Conservation (phyloP, 2,329 filamentous ascomycete genomes). For the Microdochium paspali region DNA sequence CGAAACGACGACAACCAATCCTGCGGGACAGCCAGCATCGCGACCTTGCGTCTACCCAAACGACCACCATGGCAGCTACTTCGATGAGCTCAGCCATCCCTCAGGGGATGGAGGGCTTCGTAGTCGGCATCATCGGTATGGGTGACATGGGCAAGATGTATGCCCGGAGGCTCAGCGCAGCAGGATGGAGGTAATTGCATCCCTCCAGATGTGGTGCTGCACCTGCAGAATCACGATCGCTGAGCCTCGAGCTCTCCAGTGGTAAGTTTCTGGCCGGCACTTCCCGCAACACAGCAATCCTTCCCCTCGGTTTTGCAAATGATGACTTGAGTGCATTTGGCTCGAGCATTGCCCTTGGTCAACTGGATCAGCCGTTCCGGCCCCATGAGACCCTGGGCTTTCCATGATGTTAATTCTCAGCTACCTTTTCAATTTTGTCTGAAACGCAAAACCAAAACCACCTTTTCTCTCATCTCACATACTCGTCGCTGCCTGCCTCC, state of each 20-base stretch:
- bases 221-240: not conserved
- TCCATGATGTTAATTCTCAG: slow-evolving; percentile 99
- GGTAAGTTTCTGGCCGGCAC: slow-evolving; percentile 23
- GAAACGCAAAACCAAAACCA: slow-evolving; percentile 37
- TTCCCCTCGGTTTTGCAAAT: slow-evolving; percentile 35
- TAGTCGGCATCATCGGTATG: slow-evolving; percentile 95
- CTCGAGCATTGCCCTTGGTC: slow-evolving; percentile 81
- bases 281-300: not conserved
- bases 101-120: slow-evolving; percentile 54
- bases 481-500: not conserved
- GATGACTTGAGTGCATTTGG: slow-evolving; percentile 99
- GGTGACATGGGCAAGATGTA: slow-evolving; percentile 99
- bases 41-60: not conserved
- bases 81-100: slow-evolving; percentile 17
- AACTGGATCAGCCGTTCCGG: slow-evolving; percentile 68
- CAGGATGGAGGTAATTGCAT: slow-evolving; percentile 84
- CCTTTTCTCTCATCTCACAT: slow-evolving; percentile 9
- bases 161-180: slow-evolving; percentile 74
- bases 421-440: slow-evolving; percentile 93
- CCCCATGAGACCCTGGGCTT: slow-evolving; percentile 49
- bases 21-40: no score
- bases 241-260: slow-evolving; percentile 15
- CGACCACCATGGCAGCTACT: slow-evolving; percentile 12
- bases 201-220: slow-evolving; percentile 17
- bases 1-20: not conserved